phyloP scores from a whole-genome alignment of 2,329 filamentous ascomycete species.

The Cladobotryum protrusum region DNA sequence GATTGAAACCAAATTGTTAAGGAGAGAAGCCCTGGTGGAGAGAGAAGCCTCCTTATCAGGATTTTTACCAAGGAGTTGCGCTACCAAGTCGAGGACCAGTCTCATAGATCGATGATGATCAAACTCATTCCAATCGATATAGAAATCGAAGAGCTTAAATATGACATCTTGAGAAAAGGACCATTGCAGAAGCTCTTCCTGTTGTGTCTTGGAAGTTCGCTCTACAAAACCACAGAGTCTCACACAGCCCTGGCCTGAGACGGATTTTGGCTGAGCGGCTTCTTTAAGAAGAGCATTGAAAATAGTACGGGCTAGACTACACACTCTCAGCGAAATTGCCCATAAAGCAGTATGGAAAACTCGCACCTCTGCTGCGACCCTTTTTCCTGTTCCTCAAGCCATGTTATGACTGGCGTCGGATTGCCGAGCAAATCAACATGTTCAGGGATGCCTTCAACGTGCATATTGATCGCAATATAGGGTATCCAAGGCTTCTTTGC shows the following conservation, averaged over 20 bases:
- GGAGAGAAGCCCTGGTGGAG: conserved; percentile 38
- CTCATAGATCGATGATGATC: conserved; percentile 59
- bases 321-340: conserved; percentile 8
- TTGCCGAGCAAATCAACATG: conserved; percentile 29
- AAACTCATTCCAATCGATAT: conserved; percentile 61
- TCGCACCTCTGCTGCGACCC: conserved; percentile 32
- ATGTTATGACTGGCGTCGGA: conserved; percentile 32
- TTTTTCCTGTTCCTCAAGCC: conserved; percentile 36
- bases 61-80: conserved; percentile 45
- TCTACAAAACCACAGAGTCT: conserved; percentile 59
- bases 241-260: conserved; percentile 50
- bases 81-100: conserved; percentile 53
- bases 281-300: conserved; percentile 43
- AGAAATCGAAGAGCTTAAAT: conserved; percentile 52
- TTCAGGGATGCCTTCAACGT: conserved; percentile 18
- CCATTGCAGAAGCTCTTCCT: conserved; percentile 38
- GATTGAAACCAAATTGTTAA: conserved; percentile 50
- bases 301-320: conserved; percentile 31
- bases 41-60: conserved; percentile 33
- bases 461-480: conserved; percentile 12
- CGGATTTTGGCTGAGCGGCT: conserved; percentile 48
- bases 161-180: conserved; percentile 46
- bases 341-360: conserved; percentile 6
- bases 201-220: conserved; percentile 47
- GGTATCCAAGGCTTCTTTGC: not conserved